phyloP scores from a whole-genome alignment of 768 basidiomycete genomes.

The Rhodosporidiobolus odoratus region DNA sequence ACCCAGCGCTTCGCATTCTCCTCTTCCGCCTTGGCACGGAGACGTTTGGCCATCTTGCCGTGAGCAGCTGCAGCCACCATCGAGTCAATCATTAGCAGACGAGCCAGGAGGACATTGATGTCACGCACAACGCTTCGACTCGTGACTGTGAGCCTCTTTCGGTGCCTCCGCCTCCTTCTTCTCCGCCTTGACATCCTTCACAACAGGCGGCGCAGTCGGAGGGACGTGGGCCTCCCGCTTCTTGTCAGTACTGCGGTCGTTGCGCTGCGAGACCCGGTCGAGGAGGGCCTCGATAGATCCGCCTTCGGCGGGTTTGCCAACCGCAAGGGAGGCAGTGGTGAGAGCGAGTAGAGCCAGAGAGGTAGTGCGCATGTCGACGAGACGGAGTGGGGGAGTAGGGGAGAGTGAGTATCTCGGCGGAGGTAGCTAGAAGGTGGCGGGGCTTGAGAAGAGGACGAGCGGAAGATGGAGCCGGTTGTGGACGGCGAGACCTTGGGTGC shows the following conservation, averaged over 20 bases:
- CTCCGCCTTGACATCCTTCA: background rate
- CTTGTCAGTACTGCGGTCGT: background rate
- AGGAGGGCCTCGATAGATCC: slow-evolving; percentile 26
- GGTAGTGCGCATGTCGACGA: slow-evolving; percentile 15
- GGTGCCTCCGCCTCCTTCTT: background rate
- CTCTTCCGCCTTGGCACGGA: slow-evolving; percentile 1
- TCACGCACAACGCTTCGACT: slow-evolving; percentile 21
- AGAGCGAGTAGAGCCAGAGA: slow-evolving; percentile 3
- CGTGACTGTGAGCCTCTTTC: slow-evolving; percentile 5
- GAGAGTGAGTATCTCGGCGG: background rate
- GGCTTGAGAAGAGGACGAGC: background rate
- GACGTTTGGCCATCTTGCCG: slow-evolving; percentile 21
- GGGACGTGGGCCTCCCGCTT: background rate
- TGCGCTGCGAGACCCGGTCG: slow-evolving; percentile 20
- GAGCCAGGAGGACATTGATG: background rate
- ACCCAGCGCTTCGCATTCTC: slow-evolving; percentile 30
- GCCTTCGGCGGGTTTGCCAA: slow-evolving; percentile 2
- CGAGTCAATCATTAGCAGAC: background rate
- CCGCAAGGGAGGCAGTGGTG: slow-evolving; percentile 13
- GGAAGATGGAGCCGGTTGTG: slow-evolving; percentile 25
- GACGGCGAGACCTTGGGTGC: slow-evolving; percentile 29
- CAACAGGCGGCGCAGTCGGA: background rate
- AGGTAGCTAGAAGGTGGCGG: background rate
- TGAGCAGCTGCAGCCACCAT: slow-evolving; percentile 6
- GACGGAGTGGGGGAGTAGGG: background rate